Evolutionary conservation across 768 basidiomycete species (phyloP), one percentile per base, ranked within the genome.

Genomic region (Podaxis rugospora): DNA sequence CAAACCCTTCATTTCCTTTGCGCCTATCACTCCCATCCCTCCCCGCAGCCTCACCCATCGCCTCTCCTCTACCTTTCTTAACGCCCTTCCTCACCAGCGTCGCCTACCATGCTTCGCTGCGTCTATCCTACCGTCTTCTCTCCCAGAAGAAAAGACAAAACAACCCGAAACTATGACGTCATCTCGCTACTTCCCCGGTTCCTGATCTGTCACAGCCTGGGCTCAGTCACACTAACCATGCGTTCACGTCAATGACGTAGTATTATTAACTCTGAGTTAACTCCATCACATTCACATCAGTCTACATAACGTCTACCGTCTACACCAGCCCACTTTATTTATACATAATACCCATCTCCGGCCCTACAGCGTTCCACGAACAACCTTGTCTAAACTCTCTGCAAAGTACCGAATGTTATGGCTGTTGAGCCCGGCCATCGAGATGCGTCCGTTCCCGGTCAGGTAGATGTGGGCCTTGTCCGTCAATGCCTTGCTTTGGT

Each of bases 401-500:
- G 88, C 92, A 80, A 93, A 86, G 72, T 90, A 90, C 37, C 73
- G 60, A n/a, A 96, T 73, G 74, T 95, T 97, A 62, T 78, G 69
- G 50, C 76, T 83, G 80, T 94, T 96, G 76, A 96, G 73, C 14
- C 92, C 95, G 3, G 94, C 92, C 94, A 98, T 96, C 59, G 92
- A 94, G 68, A 98, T 96, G 53, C 95, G 81, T 51, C 95, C 93
- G 69, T 94, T 95, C 55, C 66, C 73, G 2, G 93, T 94, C 81
- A 96, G 75, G 72, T 95, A 97, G 53, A 97, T 77, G 68, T 95
- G 94, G 27, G 80, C 86, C 68, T 84, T 82, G 58, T 89, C 85
- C 14, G 84, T 79, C 72, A 97, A 70, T 53, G 78, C 82, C 71
- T 84, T 78, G 72, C 86, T 85, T 71, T 95, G 90, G 18, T 71